Evolutionary conservation across 2,329 filamentous ascomycete genomes (phyloP), one percentile per base, ranked within the genome.

Genomic region (Lasiodiplodia hormozganensis): DNA sequence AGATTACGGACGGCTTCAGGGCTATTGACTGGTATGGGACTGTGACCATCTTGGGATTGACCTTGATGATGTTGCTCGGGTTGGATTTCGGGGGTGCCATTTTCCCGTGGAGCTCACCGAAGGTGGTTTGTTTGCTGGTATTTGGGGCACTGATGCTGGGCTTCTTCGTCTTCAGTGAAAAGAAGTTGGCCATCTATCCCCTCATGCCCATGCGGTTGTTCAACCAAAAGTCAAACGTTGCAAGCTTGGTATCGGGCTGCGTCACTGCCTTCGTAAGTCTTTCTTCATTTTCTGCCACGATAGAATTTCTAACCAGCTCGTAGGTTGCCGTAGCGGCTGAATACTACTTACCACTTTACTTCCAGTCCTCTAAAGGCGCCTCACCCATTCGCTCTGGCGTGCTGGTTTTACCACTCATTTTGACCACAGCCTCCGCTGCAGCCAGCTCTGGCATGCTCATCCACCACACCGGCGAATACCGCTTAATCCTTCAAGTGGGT

Each of bases 291-390:
- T 84, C 72, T 78, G 80, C 18, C 84, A 82, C 43, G 14, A 21
- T 56, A 23, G 23, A 23, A 23, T 40, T 91, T 90, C 31, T 34
- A 7, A 34, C 31, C 1, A 34, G 6, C 31, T 1, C 8, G 7
- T 2, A 34, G 31, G 31, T 34, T 34, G 31, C 31, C 76, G 89
- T 91, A 51, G 87, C 85, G 0, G 84, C 84, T 1, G 86, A 88
- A 62, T 94, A 92, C 78, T 94, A 91, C 73, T 82, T 93, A 31
- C 92, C 92, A 0, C 83, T 93, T 0, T 94, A 90, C 78, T 89
- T 92, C 66, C 92, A 94, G 75, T 85, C 88, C 2, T 90, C 90
- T 0, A 84, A 89, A 2, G 84, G 85, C 62, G 87, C 87, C 1
- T 84, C 84, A 0, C 88, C 90, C 0, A 80, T 91, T 40, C 81